Evolutionary conservation across 306 rosid species (phyloP).

Genomic region (Alnus rubra): DNA sequence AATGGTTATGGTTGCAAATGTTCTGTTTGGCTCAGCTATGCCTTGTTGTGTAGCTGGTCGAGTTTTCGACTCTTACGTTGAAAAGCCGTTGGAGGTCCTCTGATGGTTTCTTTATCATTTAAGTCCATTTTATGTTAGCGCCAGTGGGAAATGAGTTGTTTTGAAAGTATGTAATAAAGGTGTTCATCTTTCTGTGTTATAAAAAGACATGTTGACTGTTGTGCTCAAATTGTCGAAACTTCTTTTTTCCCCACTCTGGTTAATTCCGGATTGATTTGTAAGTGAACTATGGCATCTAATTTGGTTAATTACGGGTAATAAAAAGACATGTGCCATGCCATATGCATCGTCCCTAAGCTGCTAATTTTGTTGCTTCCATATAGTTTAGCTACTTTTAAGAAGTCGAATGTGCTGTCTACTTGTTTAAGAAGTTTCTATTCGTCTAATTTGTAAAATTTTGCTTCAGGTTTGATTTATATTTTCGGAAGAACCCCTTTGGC

Average conservation of each 20-base stretch:
- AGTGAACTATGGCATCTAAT: background rate
- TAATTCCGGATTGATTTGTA: background rate
- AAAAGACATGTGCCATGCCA: background rate
- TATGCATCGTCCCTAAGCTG: background rate
- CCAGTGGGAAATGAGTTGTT: background rate
- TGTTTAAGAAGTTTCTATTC: constrained; percentile 25
- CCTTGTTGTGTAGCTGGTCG: no score
- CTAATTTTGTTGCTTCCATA: background rate
- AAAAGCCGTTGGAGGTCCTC: no score
- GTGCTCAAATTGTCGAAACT: background rate
- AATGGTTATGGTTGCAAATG: no score
- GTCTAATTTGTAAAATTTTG: constrained; percentile 15
- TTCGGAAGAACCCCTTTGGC: constrained; percentile 95
- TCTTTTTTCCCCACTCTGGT: background rate
- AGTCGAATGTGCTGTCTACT: constrained; percentile 12
- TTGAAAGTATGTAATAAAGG: background rate
- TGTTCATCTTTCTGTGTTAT: background rate
- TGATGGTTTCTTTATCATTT: no score
- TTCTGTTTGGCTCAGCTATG: no score
- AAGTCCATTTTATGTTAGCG: background rate
- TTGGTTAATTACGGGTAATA: background rate
- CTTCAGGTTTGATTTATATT: constrained; percentile 94
- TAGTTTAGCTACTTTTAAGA: background rate
- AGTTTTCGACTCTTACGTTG: no score
- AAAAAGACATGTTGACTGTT: background rate